Percentiles rank a stretch among this genome's conserved stretches.
phyloP scores from a whole-genome alignment of 2,329 filamentous ascomycete species.

The Cytospora paraplurivora region DNA sequence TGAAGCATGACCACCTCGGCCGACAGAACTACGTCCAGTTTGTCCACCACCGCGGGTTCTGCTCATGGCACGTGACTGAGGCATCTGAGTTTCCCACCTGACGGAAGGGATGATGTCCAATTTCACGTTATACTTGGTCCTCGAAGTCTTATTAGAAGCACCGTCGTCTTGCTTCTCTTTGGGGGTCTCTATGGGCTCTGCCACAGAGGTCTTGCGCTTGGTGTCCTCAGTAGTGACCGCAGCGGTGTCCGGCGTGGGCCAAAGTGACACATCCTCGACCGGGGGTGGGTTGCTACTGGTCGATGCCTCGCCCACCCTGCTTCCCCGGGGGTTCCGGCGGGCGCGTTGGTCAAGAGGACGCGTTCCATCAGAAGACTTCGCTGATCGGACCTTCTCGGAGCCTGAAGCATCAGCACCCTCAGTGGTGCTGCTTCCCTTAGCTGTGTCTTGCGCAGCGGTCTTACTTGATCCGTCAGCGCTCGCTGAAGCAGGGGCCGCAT shows the following conservation, averaged over 20 bases:
- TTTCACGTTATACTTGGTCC: conserved; percentile 73
- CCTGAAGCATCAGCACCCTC: conserved; percentile 25
- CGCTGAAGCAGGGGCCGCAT: conserved; percentile 26
- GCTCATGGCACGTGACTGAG: conserved; percentile 47
- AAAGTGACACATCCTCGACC: conserved; percentile 75
- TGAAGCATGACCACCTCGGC: conserved; percentile 32
- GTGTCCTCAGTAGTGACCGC: conserved; percentile 62
- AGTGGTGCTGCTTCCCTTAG: conserved; percentile 25
- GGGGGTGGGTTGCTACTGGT: conserved; percentile 53
- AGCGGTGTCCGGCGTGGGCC: conserved; percentile 87
- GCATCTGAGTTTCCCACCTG: conserved; percentile 81
- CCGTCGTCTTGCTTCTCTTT: conserved; percentile 60
- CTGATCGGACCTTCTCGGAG: conserved; percentile 29
- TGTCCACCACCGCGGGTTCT: conserved; percentile 55
- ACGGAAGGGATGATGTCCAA: conserved; percentile 76
- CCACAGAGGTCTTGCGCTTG: conserved; percentile 68
- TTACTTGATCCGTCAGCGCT: conserved; percentile 23
- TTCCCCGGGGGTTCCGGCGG: conserved; percentile 48
- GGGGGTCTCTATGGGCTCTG: conserved; percentile 53
- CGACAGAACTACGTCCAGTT: conserved; percentile 42
- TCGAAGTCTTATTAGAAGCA: conserved; percentile 51
- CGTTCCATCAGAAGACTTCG: conserved; percentile 40
- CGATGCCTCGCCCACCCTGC: conserved; percentile 43
- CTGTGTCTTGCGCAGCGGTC: conserved; percentile 28
- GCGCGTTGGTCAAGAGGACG: conserved; percentile 44